Base-by-base conservation (phyloP, 2,329 filamentous ascomycete genomes). In the Fonsecaea nubica region DNA sequence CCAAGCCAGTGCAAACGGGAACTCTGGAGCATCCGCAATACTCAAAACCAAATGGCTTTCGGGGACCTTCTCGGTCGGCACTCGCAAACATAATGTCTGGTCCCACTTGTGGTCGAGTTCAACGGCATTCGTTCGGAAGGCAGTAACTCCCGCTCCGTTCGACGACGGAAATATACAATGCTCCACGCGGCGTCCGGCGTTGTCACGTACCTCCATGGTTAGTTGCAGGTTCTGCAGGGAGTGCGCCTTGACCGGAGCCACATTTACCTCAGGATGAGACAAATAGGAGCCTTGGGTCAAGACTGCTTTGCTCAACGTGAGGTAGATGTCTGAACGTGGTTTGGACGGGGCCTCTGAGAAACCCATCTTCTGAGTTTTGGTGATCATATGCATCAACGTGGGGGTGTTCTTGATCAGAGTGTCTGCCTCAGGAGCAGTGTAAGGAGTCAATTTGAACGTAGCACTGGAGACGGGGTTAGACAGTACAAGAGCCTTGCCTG, bases 291-390 rank as follows among this genome's bases (percentile, higher is more conserved):
- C 85, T 64, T 89, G 88, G 18, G 90, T 89, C 30, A 99, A 82
- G n/a, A 89, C 84, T 0, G 92, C 91, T 69, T 92, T 89, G 65
- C 89, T 88, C 56, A 99, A 79, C 0, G 93, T 97, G 53, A 99
- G 79, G 76, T 99, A 99, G 58, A 99, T 98, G 77, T 99, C 96
- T 10, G 93, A 97, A 73, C 96, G 86, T 15, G 91, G 85, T 76
- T 92, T 93, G 0, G 90, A 93, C 0, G 95, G 94, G 1, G 93
- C 93, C 12, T 93, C 93, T 3, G 94, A 92, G 76, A 99, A 98
- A 1, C 93, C 95, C 77, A 98, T 93, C 76, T 95, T 95, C 73
- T 85, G 90, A 0, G 93, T 96, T 77, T 90, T 90, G 64, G 85
- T 85, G 66, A 98, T 87, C 59, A 90, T 89, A 58, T 96, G 90